Percentiles rank a stretch among this genome's conserved stretches.
These are phyloP conservation scores for Flaveria floridana DNA, from an alignment of 140 eudicot genomes.

Conservation along the genomic window DNA sequence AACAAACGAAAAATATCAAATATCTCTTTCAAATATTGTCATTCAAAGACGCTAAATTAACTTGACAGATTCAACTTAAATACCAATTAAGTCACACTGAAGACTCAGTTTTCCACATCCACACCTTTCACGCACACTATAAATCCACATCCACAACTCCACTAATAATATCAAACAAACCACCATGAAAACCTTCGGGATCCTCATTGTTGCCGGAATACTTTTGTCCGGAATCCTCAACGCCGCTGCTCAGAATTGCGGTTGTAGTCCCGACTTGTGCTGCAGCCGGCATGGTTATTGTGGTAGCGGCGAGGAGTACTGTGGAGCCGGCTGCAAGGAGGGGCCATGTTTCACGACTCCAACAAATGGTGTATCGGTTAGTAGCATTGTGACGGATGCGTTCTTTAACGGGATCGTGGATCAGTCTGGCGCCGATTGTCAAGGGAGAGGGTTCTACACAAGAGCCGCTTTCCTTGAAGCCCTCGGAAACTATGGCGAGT, in stretches of 20 bases:
- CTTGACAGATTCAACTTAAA: neutral
- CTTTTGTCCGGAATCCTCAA: conserved; percentile 21
- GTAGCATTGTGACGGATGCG: conserved; percentile 42
- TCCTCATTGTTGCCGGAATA: conserved; percentile 14
- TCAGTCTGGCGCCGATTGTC: conserved; percentile 38
- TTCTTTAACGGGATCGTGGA: conserved; percentile 47
- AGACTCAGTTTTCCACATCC: neutral
- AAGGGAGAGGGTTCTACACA: conserved; percentile 49
- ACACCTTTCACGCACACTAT: neutral
- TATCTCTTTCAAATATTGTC: neutral
- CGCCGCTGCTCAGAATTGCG: conserved; percentile 46
- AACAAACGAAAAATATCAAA: neutral
- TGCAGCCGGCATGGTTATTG: conserved; percentile 56
- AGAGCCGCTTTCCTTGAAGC: conserved; percentile 44
- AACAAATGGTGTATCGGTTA: conserved; percentile 28
- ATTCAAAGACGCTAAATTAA: neutral
- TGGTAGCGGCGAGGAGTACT: conserved; percentile 41
- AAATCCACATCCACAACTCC: neutral
- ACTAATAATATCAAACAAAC: neutral
- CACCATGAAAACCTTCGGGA: conserved; percentile 22
- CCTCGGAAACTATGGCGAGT: conserved; percentile 32
- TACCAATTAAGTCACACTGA: neutral
- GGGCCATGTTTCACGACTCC: conserved; percentile 42
- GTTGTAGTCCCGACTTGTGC: conserved; percentile 45
- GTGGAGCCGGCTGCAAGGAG: conserved; percentile 51